Evolutionary conservation across 2,329 filamentous ascomycete species (phyloP).

Genomic region (Colletotrichum gigasporum): DNA sequence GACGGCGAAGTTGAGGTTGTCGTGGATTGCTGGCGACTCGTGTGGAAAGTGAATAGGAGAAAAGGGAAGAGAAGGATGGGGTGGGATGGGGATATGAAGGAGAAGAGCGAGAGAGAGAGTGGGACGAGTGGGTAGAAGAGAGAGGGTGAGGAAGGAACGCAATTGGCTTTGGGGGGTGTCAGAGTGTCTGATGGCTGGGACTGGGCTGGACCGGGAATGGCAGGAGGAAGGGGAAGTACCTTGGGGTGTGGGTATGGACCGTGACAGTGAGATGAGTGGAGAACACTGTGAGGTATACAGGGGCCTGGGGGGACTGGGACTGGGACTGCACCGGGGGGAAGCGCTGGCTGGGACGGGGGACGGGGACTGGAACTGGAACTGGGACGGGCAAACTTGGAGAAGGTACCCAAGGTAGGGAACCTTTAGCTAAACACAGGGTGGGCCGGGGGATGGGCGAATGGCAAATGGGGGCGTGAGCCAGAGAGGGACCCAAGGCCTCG

Average conservation of each 20-base stretch:
- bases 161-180: slow-evolving; percentile 30
- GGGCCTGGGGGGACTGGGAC: not conserved
- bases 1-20: slow-evolving; percentile 3
- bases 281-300: slow-evolving; percentile 2
- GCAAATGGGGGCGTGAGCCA: not conserved
- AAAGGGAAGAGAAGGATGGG: not conserved
- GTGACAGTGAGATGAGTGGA: not conserved
- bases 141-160: slow-evolving; percentile 21
- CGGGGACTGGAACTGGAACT: not conserved
- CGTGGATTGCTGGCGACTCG: slow-evolving; percentile 11
- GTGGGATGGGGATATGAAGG: slow-evolving; percentile 29
- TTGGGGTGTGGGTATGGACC: too few species aligned
- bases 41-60: not conserved
- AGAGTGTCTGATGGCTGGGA: slow-evolving; percentile 28
- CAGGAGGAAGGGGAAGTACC: not conserved
- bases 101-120: slow-evolving; percentile 13
- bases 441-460: not conserved
- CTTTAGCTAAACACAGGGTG: not conserved
- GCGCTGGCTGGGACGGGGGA: not conserved
- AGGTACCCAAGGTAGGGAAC: not conserved
- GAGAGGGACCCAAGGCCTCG: slow-evolving; percentile 29
- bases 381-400: not conserved
- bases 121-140: slow-evolving; percentile 27
- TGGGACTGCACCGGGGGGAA: not conserved
- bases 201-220: slow-evolving; percentile 11